Evolutionary conservation across 2,329 filamentous ascomycete genomes (phyloP).

Genomic region (Aschersonia sp.): DNA sequence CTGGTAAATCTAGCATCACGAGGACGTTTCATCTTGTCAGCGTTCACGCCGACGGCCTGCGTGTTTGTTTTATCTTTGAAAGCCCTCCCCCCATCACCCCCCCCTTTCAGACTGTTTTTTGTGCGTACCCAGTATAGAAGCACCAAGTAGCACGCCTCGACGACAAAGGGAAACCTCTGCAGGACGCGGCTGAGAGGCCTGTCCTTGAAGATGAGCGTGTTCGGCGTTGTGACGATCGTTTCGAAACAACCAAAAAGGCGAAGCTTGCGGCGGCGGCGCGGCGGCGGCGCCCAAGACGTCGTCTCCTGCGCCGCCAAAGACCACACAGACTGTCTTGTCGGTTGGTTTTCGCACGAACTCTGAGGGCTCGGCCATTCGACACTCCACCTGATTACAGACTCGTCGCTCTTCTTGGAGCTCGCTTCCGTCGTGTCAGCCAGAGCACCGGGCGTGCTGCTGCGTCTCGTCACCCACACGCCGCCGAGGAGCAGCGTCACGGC

Average conservation of each 20-base stretch:
- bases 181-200: conserved; percentile 49
- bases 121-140: conserved; percentile 6
- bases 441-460: conserved; percentile 17
- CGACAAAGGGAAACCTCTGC: conserved; percentile 53
- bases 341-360: too few relatives aligned
- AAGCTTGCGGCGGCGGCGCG: conserved; percentile 16
- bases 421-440: conserved; percentile 7
- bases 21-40: background rate
- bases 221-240: conserved; percentile 16
- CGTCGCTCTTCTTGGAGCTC: conserved; percentile 16
- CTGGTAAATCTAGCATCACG: conserved; percentile 47
- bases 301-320: too few relatives aligned
- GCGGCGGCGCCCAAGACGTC: conserved; percentile 7
- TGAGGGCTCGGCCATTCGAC: too few relatives aligned
- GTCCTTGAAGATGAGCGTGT: conserved; percentile 44
- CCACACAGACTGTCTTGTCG: too few relatives aligned
- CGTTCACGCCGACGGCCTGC: background rate
- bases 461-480: conserved; percentile 28
- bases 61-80: too few relatives aligned
- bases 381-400: conserved; percentile 5
- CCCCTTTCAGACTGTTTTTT: background rate
- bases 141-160: conserved; percentile 62
- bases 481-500: conserved; percentile 28
- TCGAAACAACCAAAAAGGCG: conserved; percentile 15
- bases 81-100: background rate